phyloP scores from a whole-genome alignment of 805 yeast species.

The Phaffomyces thermotolerans region DNA sequence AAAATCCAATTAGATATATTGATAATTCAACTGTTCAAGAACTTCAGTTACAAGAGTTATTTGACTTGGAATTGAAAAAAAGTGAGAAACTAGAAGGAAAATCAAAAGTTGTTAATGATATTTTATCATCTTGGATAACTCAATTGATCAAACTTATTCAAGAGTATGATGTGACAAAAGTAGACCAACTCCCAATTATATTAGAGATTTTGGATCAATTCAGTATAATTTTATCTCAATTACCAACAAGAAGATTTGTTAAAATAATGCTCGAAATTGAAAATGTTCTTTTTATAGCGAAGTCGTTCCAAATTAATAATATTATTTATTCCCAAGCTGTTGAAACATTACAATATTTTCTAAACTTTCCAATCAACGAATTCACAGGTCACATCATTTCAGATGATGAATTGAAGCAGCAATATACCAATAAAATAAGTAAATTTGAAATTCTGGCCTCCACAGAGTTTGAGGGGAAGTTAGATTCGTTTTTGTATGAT shows the following conservation, averaged over 20 bases:
- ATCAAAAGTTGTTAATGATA: conserved; percentile 1
- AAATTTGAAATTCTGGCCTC: conserved; percentile 22
- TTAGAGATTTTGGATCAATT: conserved; percentile 20
- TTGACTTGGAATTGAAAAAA: background rate
- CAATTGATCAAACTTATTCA: background rate
- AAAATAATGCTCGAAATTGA: conserved; percentile 25
- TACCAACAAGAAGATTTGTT: conserved; percentile 34
- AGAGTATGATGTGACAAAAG: background rate
- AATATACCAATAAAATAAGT: conserved; percentile 8
- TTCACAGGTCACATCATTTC: conserved; percentile 27
- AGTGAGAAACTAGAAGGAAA: conserved; percentile 1
- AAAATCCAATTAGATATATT: background rate
- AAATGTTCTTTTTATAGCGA: conserved; percentile 4
- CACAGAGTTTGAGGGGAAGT: conserved; percentile 13
- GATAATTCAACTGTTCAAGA: conserved; percentile 1
- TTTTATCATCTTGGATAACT: conserved; percentile 3
- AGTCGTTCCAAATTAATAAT: background rate
- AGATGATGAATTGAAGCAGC: conserved; percentile 10
- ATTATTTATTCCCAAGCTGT: background rate
- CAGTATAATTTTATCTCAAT: conserved; percentile 28
- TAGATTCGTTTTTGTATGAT: conserved; percentile 3
- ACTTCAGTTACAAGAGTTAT: conserved; percentile 1
- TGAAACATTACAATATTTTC: conserved; percentile 18
- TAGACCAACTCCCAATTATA: background rate
- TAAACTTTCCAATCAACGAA: conserved; percentile 37